Percentiles rank a stretch among this genome's conserved stretches.
Conservation (phyloP, 768 basidiomycete species). For the Fistulinella prunicolor region DNA sequence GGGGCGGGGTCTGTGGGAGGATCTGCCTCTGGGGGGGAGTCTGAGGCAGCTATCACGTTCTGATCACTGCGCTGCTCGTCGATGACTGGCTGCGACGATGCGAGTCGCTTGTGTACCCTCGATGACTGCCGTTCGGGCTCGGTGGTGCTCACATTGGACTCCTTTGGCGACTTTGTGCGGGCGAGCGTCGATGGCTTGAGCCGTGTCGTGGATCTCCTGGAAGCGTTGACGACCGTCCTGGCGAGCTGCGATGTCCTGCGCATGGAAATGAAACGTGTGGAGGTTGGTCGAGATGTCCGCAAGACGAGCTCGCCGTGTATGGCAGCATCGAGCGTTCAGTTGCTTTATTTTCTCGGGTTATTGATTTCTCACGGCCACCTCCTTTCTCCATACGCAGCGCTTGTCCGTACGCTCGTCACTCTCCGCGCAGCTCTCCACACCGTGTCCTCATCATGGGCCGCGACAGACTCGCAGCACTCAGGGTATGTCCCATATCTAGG, state of each 20-base stretch:
- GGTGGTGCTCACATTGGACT: slow-evolving; percentile 11
- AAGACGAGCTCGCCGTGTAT: slow-evolving; percentile 7
- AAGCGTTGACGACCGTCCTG: slow-evolving; percentile 62
- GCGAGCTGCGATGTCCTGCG: slow-evolving; percentile 64
- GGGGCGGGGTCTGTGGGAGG: slow-evolving; percentile 19
- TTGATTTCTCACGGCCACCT: slow-evolving; percentile 13
- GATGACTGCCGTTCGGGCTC: slow-evolving; percentile 10
- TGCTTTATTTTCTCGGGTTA: background rate
- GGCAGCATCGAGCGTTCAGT: background rate
- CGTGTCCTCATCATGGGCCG: slow-evolving; percentile 43
- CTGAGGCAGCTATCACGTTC: slow-evolving; percentile 6
- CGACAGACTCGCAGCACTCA: slow-evolving; percentile 81
- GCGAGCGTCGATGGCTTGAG: slow-evolving; percentile 18
- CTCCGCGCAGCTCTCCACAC: no score
- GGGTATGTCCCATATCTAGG: slow-evolving; percentile 58
- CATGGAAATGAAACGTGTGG: slow-evolving; percentile 77
- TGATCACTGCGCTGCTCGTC: slow-evolving; percentile 16
- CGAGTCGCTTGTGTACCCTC: slow-evolving; percentile 24
- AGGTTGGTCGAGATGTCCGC: slow-evolving; percentile 45
- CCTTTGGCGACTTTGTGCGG: slow-evolving; percentile 23
- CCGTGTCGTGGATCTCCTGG: slow-evolving; percentile 5
- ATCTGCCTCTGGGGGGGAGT: slow-evolving; percentile 26
- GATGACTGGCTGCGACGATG: slow-evolving; percentile 17
- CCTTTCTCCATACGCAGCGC: no score
- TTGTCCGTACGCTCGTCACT: no score